Base-by-base conservation (phyloP, 139 green algal species). In the Coelastrella sp. region DNA sequence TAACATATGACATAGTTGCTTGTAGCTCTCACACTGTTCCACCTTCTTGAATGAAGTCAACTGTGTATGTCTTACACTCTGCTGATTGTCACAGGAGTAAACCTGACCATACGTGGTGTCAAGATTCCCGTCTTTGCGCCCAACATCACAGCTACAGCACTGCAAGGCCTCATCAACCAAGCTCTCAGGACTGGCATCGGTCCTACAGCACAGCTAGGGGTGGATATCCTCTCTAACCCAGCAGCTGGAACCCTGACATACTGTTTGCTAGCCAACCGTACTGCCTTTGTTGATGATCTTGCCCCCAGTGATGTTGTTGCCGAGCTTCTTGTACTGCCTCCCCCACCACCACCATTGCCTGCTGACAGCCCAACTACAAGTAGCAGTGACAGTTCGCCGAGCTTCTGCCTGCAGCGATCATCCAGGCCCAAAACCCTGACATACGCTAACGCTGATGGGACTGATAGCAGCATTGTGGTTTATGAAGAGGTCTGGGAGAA, bases 231-330 rank as follows among this genome's bases (percentile, higher is more conserved):
- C 40, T n/a, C 4, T 21, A 37, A 78, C 40, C 19, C 25, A 13
- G 40, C 34, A 17, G 23, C 3, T 11, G 69, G 40, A 13, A 78
- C 69, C 9, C 69, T 78, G 1, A 60, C n/a, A 11, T 62, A 62
- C 69, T 21, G 69, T 4, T 41, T 78, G 69, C 38, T 78, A 25
- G 62, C 40, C 13, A 78, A 78, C 21, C 69, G 69, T 62, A 78
- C 69, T 40, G 69, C 69, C 21, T 78, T 78, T 21, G 11, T 48
- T 62, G 40, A 35, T 78, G 69, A 78, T 35, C 69, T 78, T 25
- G 6, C 9, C 6, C 37, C 37, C 11, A 21, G 25, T 30, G 69
- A 25, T 4, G 38, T 59, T 23, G 62, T 9, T 15, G 69, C 41
- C 1, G 4, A 35, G 19, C 69, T 78, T 7, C 25, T 60, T 2